Percentiles rank a stretch among this genome's conserved stretches.
These are phyloP conservation scores for Biscutella laevigata DNA, from an alignment of 441 rosid species.

Conservation along the genomic window DNA sequence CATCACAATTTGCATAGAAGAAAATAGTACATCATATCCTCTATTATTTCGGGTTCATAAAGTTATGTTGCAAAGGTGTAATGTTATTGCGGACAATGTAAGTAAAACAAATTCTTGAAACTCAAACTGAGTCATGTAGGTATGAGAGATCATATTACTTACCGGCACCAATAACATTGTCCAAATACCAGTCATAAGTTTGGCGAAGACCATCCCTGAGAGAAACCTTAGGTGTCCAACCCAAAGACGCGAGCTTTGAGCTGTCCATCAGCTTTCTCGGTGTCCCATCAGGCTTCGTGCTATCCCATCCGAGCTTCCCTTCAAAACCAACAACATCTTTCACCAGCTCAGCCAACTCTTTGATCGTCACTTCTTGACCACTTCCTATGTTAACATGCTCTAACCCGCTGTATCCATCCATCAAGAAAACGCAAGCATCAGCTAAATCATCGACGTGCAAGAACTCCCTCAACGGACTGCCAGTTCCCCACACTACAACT, in stretches of 20 bases:
- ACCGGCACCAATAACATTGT: slow-evolving; percentile 33
- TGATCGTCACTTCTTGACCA: slow-evolving; percentile 79
- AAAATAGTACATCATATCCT: too few relatives aligned
- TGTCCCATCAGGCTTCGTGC: slow-evolving; percentile 79
- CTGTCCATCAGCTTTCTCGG: slow-evolving; percentile 96
- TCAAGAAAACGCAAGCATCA: slow-evolving; percentile 66
- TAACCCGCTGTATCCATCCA: slow-evolving; percentile 62
- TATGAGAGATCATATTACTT: not conserved
- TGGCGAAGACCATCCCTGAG: slow-evolving; percentile 71
- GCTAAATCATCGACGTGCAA: slow-evolving; percentile 93
- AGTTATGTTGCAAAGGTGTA: too few relatives aligned
- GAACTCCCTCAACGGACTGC: slow-evolving; percentile 89
- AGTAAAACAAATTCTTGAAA: not conserved
- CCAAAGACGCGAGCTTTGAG: slow-evolving; percentile 66
- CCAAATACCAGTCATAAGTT: slow-evolving; percentile 86
- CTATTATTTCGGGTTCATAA: too few relatives aligned
- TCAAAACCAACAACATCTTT: slow-evolving; percentile 80
- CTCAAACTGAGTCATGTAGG: not conserved
- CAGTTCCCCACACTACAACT: slow-evolving; percentile 95
- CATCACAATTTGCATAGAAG: too few relatives aligned
- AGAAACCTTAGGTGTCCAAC: slow-evolving; percentile 68
- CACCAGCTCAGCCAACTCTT: slow-evolving; percentile 81
- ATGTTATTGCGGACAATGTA: too few relatives aligned
- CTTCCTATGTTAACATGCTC: slow-evolving; percentile 91
- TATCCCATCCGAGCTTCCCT: slow-evolving; percentile 81